Base-by-base conservation (phyloP, 495 filamentous ascomycete species). In the Pyronema domesticum region DNA sequence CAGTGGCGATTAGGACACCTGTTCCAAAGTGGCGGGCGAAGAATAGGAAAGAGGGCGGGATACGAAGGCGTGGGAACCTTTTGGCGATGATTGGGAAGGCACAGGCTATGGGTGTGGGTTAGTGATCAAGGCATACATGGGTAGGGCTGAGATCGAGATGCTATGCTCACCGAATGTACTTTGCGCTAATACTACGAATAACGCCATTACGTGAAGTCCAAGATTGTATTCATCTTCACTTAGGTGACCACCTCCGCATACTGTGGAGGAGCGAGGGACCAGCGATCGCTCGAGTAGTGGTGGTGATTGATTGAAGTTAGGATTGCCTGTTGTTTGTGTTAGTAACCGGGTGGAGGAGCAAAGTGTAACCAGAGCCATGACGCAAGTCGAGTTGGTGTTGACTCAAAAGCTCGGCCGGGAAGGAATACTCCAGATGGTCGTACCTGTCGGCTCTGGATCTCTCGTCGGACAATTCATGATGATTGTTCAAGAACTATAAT, bases 11-110 rank as follows among this genome's bases (percentile, higher is more conserved):
- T 34, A 93, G 69, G 3, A 93, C 86, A 13, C 86, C 86, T 1
- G 86, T 89, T 46, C 86, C 86, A 58, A 93, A 89, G 67, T 81
- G 85, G 45, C 83, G 66, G 68, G 87, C 87, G 57, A 89, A 69
- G 57, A 80, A 65, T 63, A 65, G 71, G 58, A 80, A 78, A 10
- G 67, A 59, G 40, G 68, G 68, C 11, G 68, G 68, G 11, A 68
- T 66, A 67, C 59, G 53, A 37, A 66, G 36, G n/a, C 57, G 58
- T 11, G 64, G 64, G 37, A 65, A 64, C 14, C 55, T 54, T 44
- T 66, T 65, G 10, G 64, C 64, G 11, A 81, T 69, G 53, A 80
- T 66, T 19, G 78, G 78, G 57, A 80, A 74, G 19, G 69, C 76
- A 66, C 78, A 81, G 44, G 75, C 78, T 80, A 60, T 46, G 23